These are phyloP conservation scores for Cyamopsis tetragonoloba DNA, from an alignment of 306 rosid species.

Conservation along the genomic window DNA sequence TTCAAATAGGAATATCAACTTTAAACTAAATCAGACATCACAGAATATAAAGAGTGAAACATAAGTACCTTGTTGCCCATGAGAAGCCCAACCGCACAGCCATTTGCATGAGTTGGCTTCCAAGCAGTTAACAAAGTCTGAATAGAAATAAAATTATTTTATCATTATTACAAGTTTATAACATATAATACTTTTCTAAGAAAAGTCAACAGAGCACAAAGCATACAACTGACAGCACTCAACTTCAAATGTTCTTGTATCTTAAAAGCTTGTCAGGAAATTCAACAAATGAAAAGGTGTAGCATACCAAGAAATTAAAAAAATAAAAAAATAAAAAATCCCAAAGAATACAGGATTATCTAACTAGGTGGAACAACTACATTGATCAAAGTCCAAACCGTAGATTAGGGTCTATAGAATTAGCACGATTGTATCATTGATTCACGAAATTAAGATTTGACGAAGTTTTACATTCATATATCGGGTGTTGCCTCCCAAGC, in stretches of 20 bases:
- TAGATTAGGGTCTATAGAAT: neutral
- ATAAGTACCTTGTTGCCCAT: constrained; percentile 69
- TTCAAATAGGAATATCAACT: constrained; percentile 3
- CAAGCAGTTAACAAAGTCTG: constrained; percentile 74
- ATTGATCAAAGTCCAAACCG: neutral
- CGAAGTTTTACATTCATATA: neutral
- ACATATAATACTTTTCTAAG: neutral
- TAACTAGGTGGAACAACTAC: neutral
- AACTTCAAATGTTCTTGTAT: neutral
- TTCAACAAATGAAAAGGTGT: neutral
- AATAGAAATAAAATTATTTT: constrained; percentile 28
- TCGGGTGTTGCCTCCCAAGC: neutral
- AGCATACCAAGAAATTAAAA: neutral
- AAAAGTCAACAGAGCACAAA: neutral
- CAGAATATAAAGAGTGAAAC: constrained; percentile 10
- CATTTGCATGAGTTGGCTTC: constrained; percentile 54
- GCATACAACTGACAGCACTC: neutral
- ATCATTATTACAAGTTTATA: neutral
- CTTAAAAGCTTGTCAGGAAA: constrained; percentile 11
- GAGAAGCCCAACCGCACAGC: constrained; percentile 74
- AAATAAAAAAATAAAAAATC: constrained; percentile 5
- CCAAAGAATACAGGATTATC: constrained; percentile 17
- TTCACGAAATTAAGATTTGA: neutral
- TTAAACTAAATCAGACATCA: neutral
- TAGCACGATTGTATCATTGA: neutral